A percentile compares a stretch with the other conserved stretches of the same genome.
phyloP scores from a whole-genome alignment of 176 grass and related monocot genomes.

The Triticum turgidum region DNA sequence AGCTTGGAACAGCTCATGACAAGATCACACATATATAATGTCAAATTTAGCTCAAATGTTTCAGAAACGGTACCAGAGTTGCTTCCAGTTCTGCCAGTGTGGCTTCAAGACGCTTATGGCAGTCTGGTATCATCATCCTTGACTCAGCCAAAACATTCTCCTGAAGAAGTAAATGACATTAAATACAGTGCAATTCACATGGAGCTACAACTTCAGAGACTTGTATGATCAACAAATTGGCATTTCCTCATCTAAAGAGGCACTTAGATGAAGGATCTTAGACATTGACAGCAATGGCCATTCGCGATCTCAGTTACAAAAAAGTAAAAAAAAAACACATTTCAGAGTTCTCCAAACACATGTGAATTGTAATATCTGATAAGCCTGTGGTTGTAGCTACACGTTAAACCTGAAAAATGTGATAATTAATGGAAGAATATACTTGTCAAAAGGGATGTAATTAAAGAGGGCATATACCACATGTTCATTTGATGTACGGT shows the following conservation, averaged over 20 bases:
- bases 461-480: too few relatives aligned
- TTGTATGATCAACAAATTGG: neutral
- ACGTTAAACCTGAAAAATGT: neutral
- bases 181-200: neutral
- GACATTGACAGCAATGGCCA: neutral
- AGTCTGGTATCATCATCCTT: constrained; percentile 95
- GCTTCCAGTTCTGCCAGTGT: constrained; percentile 70
- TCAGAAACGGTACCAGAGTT: constrained; percentile 43
- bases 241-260: neutral
- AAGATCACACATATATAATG: neutral
- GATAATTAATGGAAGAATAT: too few relatives aligned
- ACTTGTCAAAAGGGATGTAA: too few relatives aligned
- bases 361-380: neutral
- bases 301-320: neutral
- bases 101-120: constrained; percentile 76
- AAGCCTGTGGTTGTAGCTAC: neutral
- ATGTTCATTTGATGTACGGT: too few relatives aligned
- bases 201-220: neutral
- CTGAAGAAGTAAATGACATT: constrained; percentile 26
- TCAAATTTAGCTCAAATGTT: neutral
- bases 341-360: neutral
- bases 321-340: neutral
- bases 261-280: neutral
- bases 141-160: constrained; percentile 93
- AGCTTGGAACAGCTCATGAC: neutral